Conservation (phyloP, 2,329 filamentous ascomycete species). For the Claviceps humidiphila region DNA sequence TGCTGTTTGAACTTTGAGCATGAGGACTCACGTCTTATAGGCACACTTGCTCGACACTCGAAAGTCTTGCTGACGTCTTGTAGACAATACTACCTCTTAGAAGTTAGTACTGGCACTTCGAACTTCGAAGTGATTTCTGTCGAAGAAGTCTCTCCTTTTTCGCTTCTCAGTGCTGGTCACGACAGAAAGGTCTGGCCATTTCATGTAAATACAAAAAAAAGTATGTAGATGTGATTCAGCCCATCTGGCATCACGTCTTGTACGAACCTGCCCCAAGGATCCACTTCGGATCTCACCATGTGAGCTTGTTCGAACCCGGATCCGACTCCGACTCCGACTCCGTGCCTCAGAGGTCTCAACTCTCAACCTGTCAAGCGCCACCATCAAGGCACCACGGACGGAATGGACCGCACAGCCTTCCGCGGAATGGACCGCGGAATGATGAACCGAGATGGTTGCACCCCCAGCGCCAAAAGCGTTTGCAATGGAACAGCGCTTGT, state of each 20-base stretch:
- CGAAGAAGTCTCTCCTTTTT: too few species aligned
- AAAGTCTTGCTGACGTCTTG: too few species aligned
- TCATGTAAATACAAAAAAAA: background rate
- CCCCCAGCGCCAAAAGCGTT: too few species aligned
- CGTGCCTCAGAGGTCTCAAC: background rate
- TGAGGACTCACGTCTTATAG: background rate
- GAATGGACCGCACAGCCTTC: background rate
- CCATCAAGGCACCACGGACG: background rate
- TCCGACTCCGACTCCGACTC: background rate
- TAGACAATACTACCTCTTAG: background rate
- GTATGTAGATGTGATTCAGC: background rate
- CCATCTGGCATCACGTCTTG: too few species aligned
- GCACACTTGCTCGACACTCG: too few species aligned
- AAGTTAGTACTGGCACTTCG: too few species aligned
- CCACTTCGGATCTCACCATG: background rate
- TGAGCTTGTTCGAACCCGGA: background rate
- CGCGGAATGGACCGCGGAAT: background rate
- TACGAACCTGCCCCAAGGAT: background rate
- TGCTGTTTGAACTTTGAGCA: background rate
- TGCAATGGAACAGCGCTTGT: too few species aligned
- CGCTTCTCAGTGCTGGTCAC: too few species aligned
- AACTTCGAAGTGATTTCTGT: too few species aligned
- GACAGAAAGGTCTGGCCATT: background rate
- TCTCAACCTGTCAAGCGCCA: background rate
- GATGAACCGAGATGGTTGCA: background rate